phyloP scores from a whole-genome alignment of 192 early-diverging fungal genomes.

The Backusella tarrabulga region DNA sequence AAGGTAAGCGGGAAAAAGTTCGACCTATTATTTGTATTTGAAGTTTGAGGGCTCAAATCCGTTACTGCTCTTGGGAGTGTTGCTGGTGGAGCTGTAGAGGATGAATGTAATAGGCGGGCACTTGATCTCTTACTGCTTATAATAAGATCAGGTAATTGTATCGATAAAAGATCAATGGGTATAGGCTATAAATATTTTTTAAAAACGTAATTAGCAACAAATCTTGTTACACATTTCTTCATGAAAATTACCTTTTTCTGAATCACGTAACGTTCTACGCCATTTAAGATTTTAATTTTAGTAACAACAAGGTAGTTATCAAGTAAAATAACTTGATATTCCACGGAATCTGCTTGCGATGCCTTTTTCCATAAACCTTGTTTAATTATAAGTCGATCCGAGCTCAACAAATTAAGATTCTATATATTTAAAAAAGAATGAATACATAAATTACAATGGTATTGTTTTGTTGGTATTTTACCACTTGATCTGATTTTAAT shows the following conservation, averaged over 20 bases:
- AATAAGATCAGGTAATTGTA: slow-evolving; percentile 26
- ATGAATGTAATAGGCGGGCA: slow-evolving; percentile 14
- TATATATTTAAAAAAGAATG: slow-evolving; percentile 27
- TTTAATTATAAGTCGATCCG: slow-evolving; percentile 71
- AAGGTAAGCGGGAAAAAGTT: slow-evolving; percentile 73
- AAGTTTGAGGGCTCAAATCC: not conserved
- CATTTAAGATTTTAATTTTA: slow-evolving; percentile 49
- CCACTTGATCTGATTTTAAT: slow-evolving; percentile 25
- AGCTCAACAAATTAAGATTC: slow-evolving; percentile 73
- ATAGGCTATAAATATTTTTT: slow-evolving; percentile 55
- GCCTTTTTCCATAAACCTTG: slow-evolving; percentile 75
- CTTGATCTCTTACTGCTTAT: slow-evolving; percentile 12
- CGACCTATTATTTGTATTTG: slow-evolving; percentile 18
- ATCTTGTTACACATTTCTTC: not conserved
- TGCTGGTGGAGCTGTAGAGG: not conserved
- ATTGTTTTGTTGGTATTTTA: not conserved
- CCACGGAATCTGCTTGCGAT: slow-evolving; percentile 54
- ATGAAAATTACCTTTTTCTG: slow-evolving; percentile 41
- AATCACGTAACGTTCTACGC: slow-evolving; percentile 60
- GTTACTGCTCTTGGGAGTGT: slow-evolving; percentile 37
- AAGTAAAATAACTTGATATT: slow-evolving; percentile 80
- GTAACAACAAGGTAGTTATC: slow-evolving; percentile 85
- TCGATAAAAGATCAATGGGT: slow-evolving; percentile 71
- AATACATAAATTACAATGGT: slow-evolving; percentile 31
- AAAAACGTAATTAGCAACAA: not conserved